A percentile compares a stretch with the other conserved stretches of the same genome.
Evolutionary conservation across 805 yeast genomes (phyloP).

Genomic region (Lipomyces kockii): DNA sequence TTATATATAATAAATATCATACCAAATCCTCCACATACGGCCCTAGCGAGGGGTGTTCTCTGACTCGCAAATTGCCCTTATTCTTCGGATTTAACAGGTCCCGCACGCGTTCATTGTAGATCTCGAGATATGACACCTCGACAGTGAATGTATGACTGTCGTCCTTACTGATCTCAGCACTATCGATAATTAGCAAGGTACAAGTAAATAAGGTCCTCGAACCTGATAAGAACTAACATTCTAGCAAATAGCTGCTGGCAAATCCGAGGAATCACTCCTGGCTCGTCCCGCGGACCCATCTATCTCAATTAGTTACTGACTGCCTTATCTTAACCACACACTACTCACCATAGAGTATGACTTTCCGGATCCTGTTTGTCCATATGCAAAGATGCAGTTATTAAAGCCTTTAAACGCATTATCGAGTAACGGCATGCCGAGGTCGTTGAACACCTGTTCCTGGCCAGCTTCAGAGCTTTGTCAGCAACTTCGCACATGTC

Average conservation of each 20-base stretch:
- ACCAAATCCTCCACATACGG: slow-evolving; percentile 71
- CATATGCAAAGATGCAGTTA: slow-evolving; percentile 76
- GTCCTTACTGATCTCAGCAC: slow-evolving; percentile 6
- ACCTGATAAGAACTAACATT: slow-evolving; percentile 32
- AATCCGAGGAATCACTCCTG: slow-evolving; percentile 70
- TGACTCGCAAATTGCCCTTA: slow-evolving; percentile 47
- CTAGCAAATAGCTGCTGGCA: slow-evolving; percentile 59
- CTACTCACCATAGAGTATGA: slow-evolving; percentile 76
- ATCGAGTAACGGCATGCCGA: slow-evolving; percentile 64
- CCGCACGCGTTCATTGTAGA: slow-evolving; percentile 71
- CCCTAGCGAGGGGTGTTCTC: slow-evolving; percentile 69
- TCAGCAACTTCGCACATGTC: not conserved
- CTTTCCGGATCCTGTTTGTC: slow-evolving; percentile 86
- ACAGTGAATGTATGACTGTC: slow-evolving; percentile 49
- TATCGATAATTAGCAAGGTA: not conserved
- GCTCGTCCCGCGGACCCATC: slow-evolving; percentile 56
- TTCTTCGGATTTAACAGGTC: slow-evolving; percentile 55
- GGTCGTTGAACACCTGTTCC: slow-evolving; percentile 53
- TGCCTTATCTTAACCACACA: not conserved
- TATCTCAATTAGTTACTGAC: not conserved
- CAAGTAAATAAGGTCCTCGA: not conserved
- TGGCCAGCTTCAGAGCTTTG: slow-evolving; percentile 52
- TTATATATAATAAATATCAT: not conserved
- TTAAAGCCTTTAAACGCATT: slow-evolving; percentile 73
- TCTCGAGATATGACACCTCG: slow-evolving; percentile 68